phyloP scores from a whole-genome alignment of 176 grass and related monocot genomes.

The Aegilops sharonensis region DNA sequence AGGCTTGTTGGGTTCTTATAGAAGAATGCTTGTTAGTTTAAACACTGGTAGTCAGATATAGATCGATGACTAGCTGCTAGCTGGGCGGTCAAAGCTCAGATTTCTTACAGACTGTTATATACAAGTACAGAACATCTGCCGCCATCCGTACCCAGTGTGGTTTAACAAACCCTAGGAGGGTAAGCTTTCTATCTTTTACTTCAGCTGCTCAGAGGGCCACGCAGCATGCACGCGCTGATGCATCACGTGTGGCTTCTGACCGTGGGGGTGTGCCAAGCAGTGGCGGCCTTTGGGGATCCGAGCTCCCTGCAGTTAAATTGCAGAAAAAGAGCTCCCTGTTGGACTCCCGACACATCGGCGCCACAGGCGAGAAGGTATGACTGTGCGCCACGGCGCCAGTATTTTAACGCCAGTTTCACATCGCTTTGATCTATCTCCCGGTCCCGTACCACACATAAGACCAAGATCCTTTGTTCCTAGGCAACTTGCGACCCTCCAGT shows the following conservation, averaged over 20 bases:
- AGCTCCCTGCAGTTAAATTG: conserved; percentile 19
- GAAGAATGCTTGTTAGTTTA: background rate
- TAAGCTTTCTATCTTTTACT: background rate
- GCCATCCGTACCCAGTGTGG: conserved; percentile 15
- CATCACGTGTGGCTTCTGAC: conserved; percentile 21
- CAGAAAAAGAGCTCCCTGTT: no score
- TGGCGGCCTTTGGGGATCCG: conserved; percentile 35
- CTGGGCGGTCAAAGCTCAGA: conserved; percentile 41
- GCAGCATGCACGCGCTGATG: conserved; percentile 28
- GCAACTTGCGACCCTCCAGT: background rate
- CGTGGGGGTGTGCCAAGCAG: background rate
- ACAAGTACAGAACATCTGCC: conserved; percentile 40
- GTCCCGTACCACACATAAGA: background rate
- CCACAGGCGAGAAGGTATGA: background rate
- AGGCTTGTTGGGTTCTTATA: conserved; percentile 14
- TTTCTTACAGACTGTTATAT: conserved; percentile 22
- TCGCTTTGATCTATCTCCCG: background rate
- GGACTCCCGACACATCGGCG: conserved; percentile 4
- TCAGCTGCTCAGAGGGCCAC: background rate
- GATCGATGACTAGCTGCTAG: conserved; percentile 12
- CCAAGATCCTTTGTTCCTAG: conserved; percentile 31
- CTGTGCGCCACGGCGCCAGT: conserved; percentile 9
- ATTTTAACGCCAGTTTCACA: background rate
- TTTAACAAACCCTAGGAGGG: conserved; percentile 39
- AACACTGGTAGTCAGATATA: background rate